Base-by-base conservation (phyloP, 306 rosid genomes). In the Trifolium fragiferum region DNA sequence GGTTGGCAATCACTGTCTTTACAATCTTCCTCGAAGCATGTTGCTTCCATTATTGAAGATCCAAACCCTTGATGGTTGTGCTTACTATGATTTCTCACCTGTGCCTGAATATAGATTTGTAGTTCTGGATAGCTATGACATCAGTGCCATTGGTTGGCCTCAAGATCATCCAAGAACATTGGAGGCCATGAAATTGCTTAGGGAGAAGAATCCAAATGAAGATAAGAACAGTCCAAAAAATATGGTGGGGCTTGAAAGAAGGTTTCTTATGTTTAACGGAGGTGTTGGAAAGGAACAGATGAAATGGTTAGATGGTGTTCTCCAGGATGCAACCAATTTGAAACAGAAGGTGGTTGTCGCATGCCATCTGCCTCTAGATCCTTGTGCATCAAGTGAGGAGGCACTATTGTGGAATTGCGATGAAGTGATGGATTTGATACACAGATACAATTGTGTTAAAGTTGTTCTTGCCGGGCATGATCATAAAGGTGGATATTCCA, bases 1-100 rank as follows among this genome's bases (percentile, higher is more conserved):
- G 91, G 82, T 93, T 73, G 98, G 98, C 55, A 93, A 93, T 64
- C 98, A 93, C 81, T 93, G 98, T 74, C 91, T 93, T 55, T 93
- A 91, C 84, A 93, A 91, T 84, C 98, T 94, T 81, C 97, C 96
- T 18, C 97, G 93, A 47, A 70, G 75, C 71, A 60, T 83, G 50
- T 85, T 94, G 50, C 93, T 94, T 77, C 98, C 97, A 2, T 37
- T 91, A 61, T 78, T 91, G 80, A 89, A 88, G 68, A 91, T 91
- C 75, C 87, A 84, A 68, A 78, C 70, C 55, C 68, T 13, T 4
- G 88, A 86, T 62, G 82, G 80, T 14, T 71, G 44, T 73, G 96
- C 97, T 79, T 90, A 90, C 82, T 91, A 83, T 76, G 96, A 94
- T 32, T 90, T 94, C 75, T 88, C 97, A 33, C 98, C 96, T 0